A percentile compares a stretch with the other conserved stretches of the same genome.
phyloP scores from a whole-genome alignment of 345 rosid species.

The Syzygium jambos region DNA sequence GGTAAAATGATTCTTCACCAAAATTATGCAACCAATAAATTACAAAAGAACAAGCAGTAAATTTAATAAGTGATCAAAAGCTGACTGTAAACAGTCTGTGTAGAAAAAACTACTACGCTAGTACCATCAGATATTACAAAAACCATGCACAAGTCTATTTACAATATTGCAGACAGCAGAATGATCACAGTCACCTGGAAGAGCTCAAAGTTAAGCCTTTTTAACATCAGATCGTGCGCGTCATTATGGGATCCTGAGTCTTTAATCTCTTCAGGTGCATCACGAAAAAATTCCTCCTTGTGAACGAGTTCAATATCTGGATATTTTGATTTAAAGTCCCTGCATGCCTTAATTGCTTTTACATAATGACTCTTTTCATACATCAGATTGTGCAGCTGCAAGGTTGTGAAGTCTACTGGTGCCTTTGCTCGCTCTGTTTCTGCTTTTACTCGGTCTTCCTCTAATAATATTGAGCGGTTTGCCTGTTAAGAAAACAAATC shows the following conservation, averaged over 20 bases:
- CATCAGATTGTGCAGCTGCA: conserved; percentile 82
- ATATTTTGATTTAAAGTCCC: conserved; percentile 74
- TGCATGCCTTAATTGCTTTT: conserved; percentile 77
- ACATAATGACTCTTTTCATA: conserved; percentile 88
- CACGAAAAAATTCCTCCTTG: conserved; percentile 60
- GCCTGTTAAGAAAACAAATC: conserved; percentile 24
- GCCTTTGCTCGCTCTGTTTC: conserved; percentile 72
- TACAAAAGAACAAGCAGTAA: background rate
- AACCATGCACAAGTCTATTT: background rate
- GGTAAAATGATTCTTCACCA: background rate
- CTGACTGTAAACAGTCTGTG: background rate
- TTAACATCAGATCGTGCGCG: conserved; percentile 81
- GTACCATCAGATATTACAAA: background rate
- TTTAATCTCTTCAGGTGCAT: conserved; percentile 68
- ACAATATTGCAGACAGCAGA: background rate
- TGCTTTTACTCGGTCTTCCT: conserved; percentile 65
- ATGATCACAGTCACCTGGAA: conserved; percentile 53
- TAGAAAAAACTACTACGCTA: background rate
- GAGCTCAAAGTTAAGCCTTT: conserved; percentile 77
- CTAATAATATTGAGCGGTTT: conserved; percentile 61
- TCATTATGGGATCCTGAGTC: conserved; percentile 36
- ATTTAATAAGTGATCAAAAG: background rate
- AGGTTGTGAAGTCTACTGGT: conserved; percentile 66
- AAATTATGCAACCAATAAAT: background rate
- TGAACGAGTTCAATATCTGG: conserved; percentile 82